Conservation (phyloP, 2,329 filamentous ascomycete genomes). For the Aspergillus hortae region DNA sequence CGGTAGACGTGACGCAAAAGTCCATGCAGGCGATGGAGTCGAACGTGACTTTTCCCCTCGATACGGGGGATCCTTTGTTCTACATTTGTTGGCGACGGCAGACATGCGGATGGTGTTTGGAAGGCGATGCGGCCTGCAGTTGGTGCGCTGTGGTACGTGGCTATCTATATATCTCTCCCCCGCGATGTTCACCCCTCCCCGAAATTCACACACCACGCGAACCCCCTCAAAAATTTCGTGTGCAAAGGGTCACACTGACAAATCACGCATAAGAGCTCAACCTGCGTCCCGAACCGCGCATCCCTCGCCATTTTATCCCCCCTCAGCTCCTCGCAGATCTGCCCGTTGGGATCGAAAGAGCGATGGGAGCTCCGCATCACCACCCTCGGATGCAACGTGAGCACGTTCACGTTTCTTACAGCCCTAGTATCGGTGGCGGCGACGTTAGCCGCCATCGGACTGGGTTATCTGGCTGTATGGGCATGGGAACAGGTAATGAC, state of each 20-base stretch:
- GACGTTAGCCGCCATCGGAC: conserved; percentile 22
- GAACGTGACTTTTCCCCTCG: conserved; percentile 2
- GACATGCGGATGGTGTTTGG: conserved; percentile 31
- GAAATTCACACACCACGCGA: neutral
- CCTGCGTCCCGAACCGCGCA: conserved; percentile 37
- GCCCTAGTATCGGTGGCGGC: conserved; percentile 28
- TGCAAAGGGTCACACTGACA: neutral
- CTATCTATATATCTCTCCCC: neutral
- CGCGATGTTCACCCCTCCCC: neutral
- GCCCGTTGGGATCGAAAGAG: conserved; percentile 38
- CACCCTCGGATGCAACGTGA: conserved; percentile 40
- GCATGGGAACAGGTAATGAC: conserved; percentile 10
- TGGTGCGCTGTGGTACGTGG: conserved; percentile 37
- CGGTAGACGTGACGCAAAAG: too few relatives aligned
- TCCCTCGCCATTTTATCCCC: conserved; percentile 38
- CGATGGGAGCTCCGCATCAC: conserved; percentile 40
- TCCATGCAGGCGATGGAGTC: neutral
- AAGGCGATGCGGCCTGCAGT: conserved; percentile 31
- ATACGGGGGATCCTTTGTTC: conserved; percentile 14
- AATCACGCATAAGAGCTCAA: conserved; percentile 29
- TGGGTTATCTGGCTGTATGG: conserved; percentile 17
- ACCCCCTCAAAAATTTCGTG: neutral
- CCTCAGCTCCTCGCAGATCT: conserved; percentile 31
- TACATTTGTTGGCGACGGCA: conserved; percentile 35
- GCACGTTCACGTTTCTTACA: conserved; percentile 38